Conservation (phyloP, 495 filamentous ascomycete genomes). For the Penicillium longicatenatum region DNA sequence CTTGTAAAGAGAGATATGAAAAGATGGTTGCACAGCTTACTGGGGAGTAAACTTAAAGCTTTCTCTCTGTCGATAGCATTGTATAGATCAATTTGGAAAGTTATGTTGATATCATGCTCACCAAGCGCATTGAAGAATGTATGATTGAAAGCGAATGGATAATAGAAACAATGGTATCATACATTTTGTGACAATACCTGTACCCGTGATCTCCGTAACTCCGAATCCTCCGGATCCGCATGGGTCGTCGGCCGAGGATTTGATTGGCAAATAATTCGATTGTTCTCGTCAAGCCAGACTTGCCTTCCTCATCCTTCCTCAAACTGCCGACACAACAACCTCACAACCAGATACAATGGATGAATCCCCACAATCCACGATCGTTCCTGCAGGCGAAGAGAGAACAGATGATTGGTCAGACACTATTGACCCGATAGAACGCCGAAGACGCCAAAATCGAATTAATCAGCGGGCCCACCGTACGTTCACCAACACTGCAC, state of each 20-base stretch:
- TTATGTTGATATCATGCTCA: too few relatives aligned
- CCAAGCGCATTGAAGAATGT: too few relatives aligned
- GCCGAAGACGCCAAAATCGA: conserved; percentile 45
- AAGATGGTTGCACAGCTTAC: too few relatives aligned
- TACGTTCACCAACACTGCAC: background rate
- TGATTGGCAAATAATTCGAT: background rate
- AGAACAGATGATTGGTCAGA: conserved; percentile 42
- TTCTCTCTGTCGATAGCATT: too few relatives aligned
- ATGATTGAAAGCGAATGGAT: too few relatives aligned
- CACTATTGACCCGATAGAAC: conserved; percentile 38
- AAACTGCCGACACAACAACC: background rate
- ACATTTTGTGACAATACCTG: background rate
- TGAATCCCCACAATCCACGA: background rate
- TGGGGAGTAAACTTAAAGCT: too few relatives aligned
- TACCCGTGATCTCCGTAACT: background rate
- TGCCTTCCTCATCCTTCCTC: background rate
- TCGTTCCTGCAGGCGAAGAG: background rate
- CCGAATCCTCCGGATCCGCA: background rate
- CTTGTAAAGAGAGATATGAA: too few relatives aligned
- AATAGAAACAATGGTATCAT: background rate
- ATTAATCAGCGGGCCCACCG: conserved; percentile 44
- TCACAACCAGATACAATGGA: background rate
- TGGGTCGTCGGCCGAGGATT: background rate
- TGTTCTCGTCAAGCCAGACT: background rate
- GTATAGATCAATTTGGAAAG: too few relatives aligned